These are phyloP conservation scores for Aspergillus clavatus DNA, from an alignment of 2,329 filamentous ascomycete genomes.

Conservation along the genomic window DNA sequence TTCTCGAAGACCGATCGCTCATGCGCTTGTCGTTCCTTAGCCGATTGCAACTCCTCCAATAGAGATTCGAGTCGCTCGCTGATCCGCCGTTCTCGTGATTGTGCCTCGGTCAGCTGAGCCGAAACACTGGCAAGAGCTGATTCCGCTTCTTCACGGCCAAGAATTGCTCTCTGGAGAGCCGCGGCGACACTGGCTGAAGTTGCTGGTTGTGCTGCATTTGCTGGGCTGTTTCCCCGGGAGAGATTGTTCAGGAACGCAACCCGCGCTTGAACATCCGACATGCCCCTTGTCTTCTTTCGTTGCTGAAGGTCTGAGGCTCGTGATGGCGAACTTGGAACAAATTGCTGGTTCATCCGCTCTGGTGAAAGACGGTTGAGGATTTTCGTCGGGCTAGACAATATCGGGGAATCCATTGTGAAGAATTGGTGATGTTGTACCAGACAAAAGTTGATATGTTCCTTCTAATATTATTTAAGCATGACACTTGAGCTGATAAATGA, in stretches of 20 bases:
- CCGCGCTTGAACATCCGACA: slow-evolving; percentile 45
- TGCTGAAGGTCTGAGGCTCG: slow-evolving; percentile 29
- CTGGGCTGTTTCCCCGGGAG: slow-evolving; percentile 32
- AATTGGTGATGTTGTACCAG: neutral
- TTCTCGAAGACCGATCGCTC: slow-evolving; percentile 52
- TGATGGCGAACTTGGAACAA: slow-evolving; percentile 38
- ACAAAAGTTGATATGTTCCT: neutral
- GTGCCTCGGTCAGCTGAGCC: slow-evolving; percentile 38
- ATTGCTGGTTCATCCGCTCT: slow-evolving; percentile 47
- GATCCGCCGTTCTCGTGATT: slow-evolving; percentile 41
- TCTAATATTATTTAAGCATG: slow-evolving; percentile 2
- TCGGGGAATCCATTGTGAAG: slow-evolving; percentile 34
- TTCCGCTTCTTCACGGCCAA: slow-evolving; percentile 46
- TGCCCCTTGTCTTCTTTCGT: slow-evolving; percentile 32
- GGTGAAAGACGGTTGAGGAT: slow-evolving; percentile 44
- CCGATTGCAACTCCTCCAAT: slow-evolving; percentile 49
- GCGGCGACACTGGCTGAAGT: slow-evolving; percentile 36
- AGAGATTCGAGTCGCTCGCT: slow-evolving; percentile 43
- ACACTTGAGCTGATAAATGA: neutral
- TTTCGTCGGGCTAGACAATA: slow-evolving; percentile 23
- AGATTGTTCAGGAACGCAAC: slow-evolving; percentile 47
- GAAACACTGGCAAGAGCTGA: slow-evolving; percentile 32
- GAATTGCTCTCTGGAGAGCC: slow-evolving; percentile 41
- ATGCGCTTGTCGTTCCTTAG: slow-evolving; percentile 48
- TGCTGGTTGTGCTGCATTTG: slow-evolving; percentile 16